Evolutionary conservation across 352 stramenopile species (phyloP).

Genomic region (Pythium scleroteichum): DNA sequence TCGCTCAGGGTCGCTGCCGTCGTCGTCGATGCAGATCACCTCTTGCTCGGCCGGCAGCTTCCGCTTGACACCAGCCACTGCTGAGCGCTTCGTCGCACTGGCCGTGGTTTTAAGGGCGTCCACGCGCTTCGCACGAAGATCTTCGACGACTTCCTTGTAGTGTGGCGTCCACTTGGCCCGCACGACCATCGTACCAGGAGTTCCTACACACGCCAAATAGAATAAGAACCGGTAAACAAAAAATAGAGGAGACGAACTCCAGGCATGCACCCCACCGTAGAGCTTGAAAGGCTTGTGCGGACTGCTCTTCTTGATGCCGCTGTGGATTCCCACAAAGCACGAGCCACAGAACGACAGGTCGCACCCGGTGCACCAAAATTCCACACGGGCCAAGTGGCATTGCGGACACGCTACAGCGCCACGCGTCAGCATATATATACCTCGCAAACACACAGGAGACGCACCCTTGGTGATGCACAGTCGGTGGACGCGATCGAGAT

Average conservation of each 20-base stretch:
- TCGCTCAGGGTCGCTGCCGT: conserved; percentile 1
- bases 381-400: conserved; percentile 46
- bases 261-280: conserved; percentile 23
- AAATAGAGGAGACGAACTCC: conserved; percentile 1
- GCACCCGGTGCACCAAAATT: conserved; percentile 59
- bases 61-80: conserved; percentile 47
- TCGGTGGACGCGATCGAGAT: conserved; percentile 2
- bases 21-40: conserved; percentile 62
- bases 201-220: conserved; percentile 24
- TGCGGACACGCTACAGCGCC: conserved; percentile 55
- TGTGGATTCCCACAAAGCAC: conserved; percentile 58
- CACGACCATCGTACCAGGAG: conserved; percentile 39
- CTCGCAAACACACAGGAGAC: too few relatives aligned
- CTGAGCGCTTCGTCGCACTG: too few relatives aligned
- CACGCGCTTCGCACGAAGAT: too few relatives aligned
- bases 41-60: conserved; percentile 41
- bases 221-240: not conserved
- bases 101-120: too few relatives aligned
- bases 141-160: conserved; percentile 26
- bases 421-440: too few relatives aligned
- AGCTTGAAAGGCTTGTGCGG: conserved; percentile 40
- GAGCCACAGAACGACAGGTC: conserved; percentile 60
- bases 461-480: conserved; percentile 21
- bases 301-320: conserved; percentile 30
- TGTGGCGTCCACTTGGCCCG: conserved; percentile 46